Conservation (phyloP, 495 filamentous ascomycete species). For the Trichoderma reesei region DNA sequence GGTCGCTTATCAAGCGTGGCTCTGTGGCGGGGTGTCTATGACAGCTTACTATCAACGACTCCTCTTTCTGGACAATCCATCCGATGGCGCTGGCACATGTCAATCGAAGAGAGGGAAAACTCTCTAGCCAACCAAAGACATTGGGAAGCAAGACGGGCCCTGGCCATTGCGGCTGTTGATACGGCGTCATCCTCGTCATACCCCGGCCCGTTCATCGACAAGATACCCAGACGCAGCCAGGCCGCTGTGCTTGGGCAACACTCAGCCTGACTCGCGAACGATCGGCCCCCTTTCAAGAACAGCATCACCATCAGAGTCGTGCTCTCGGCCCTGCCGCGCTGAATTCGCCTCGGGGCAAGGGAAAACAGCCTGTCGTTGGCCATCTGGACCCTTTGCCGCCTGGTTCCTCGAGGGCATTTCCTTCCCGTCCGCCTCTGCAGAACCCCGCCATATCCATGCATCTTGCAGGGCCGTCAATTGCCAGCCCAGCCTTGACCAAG, state of each 20-base stretch:
- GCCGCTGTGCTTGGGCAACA: too few relatives aligned
- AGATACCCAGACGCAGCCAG: too few relatives aligned
- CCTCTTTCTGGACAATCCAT: not conserved
- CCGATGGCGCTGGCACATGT: not conserved
- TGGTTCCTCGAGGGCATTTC: not conserved
- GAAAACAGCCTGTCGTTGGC: not conserved
- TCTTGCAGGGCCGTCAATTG: not conserved
- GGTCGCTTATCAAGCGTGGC: not conserved
- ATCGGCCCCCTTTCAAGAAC: too few relatives aligned
- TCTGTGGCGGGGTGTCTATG: not conserved
- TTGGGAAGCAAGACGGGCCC: not conserved
- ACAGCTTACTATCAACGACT: not conserved
- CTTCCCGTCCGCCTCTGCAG: not conserved
- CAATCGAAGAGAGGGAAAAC: not conserved
- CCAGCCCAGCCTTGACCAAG: slow-evolving; percentile 8
- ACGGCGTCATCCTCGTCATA: not conserved
- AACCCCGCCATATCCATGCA: slow-evolving; percentile 7
- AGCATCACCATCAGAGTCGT: too few relatives aligned
- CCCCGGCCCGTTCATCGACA: slow-evolving; percentile 6
- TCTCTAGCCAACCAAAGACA: not conserved
- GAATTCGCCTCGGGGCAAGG: too few relatives aligned
- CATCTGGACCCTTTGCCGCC: not conserved
- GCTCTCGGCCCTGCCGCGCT: not conserved
- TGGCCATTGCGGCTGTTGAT: not conserved
- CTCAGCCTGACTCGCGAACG: too few relatives aligned